A percentile compares a stretch with the other conserved stretches of the same genome.
These are phyloP conservation scores for Boeremia lycopersici DNA, from an alignment of 2,329 filamentous ascomycete genomes.

Conservation along the genomic window DNA sequence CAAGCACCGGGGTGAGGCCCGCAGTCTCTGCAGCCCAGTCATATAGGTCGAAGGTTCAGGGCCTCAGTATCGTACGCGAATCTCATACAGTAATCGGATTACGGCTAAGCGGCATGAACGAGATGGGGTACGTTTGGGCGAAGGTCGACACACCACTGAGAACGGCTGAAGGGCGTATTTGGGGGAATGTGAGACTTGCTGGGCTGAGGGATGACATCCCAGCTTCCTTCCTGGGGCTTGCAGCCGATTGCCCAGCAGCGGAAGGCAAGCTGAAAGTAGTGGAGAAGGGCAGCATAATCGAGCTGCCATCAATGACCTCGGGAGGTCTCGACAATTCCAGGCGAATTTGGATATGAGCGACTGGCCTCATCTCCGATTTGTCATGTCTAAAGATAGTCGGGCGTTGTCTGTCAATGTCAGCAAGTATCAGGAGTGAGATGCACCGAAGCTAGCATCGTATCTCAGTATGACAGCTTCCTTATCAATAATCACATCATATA, in stretches of 20 bases:
- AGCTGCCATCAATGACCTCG: neutral
- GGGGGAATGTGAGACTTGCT: conserved; percentile 30
- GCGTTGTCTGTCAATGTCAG: neutral
- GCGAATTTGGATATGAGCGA: conserved; percentile 1
- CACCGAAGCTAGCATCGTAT: neutral
- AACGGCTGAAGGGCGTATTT: conserved; percentile 8
- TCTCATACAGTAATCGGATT: conserved; percentile 33
- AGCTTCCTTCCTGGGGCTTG: conserved; percentile 24
- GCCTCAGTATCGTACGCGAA: conserved; percentile 18
- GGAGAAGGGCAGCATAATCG: conserved; percentile 29
- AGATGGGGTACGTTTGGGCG: conserved; percentile 33
- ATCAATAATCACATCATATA: neutral
- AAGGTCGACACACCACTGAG: conserved; percentile 1
- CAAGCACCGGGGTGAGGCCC: conserved; percentile 26
- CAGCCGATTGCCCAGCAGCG: conserved; percentile 9
- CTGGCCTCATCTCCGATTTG: too few species aligned
- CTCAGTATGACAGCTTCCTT: neutral
- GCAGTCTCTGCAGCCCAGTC: neutral
- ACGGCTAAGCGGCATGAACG: conserved; percentile 33
- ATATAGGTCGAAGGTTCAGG: neutral
- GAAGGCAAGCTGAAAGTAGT: conserved; percentile 26
- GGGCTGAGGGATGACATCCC: conserved; percentile 31
- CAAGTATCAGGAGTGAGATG: neutral
- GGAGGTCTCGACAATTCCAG: neutral
- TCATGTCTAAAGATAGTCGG: too few species aligned